These are phyloP conservation scores for Penicillium alfredii DNA, from an alignment of 495 filamentous ascomycete species.

Conservation along the genomic window DNA sequence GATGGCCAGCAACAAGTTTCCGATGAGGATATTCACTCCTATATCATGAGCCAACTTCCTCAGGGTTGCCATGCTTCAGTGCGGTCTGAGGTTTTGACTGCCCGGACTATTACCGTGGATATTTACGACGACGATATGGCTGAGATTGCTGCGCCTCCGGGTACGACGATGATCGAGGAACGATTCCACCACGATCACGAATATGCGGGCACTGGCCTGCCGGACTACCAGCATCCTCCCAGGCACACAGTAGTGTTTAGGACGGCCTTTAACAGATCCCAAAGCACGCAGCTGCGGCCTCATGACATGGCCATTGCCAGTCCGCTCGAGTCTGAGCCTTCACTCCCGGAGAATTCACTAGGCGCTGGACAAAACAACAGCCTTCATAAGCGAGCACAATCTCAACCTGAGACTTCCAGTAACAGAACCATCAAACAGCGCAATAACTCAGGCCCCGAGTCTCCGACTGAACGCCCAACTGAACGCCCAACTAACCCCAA, in stretches of 20 bases:
- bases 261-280: constrained; percentile 40
- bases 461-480: constrained; percentile 5
- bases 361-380: background rate
- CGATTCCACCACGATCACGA: constrained; percentile 36
- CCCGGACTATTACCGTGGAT: constrained; percentile 67
- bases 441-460: background rate
- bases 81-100: constrained; percentile 56
- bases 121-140: constrained; percentile 55
- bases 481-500: background rate
- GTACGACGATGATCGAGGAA: constrained; percentile 61
- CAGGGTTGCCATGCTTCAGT: constrained; percentile 53
- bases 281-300: constrained; percentile 35
- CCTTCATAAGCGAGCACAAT: constrained; percentile 1
- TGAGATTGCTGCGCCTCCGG: constrained; percentile 57
- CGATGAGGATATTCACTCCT: constrained; percentile 40
- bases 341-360: background rate
- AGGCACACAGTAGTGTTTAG: constrained; percentile 42
- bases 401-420: constrained; percentile 1
- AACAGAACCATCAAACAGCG: constrained; percentile 2
- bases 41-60: constrained; percentile 44
- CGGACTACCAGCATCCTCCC: constrained; percentile 20
- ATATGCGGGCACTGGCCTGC: constrained; percentile 12
- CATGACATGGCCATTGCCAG: constrained; percentile 2
- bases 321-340: constrained; percentile 3
- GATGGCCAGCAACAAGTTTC: constrained; percentile 32